phyloP scores from a whole-genome alignment of 108 stramenopile genomes.

The Nannochloropsis salina region DNA sequence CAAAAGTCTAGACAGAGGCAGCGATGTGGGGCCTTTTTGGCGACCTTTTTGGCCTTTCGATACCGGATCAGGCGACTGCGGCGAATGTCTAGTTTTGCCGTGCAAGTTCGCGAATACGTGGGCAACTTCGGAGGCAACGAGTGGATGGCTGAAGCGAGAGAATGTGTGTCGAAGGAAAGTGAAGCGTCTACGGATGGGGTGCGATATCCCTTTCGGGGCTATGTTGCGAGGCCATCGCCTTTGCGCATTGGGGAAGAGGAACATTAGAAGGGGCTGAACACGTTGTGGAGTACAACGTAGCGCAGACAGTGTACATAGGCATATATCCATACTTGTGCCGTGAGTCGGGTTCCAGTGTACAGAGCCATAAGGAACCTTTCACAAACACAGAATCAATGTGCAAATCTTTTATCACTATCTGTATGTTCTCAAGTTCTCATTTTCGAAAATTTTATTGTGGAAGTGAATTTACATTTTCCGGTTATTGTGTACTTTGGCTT shows the following conservation, averaged over 20 bases:
- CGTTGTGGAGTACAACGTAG: background rate
- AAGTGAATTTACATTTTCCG: too few relatives aligned
- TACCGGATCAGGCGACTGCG: background rate
- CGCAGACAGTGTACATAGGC: background rate
- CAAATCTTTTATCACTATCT: too few relatives aligned
- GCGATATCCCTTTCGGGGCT: slow-evolving; percentile 10
- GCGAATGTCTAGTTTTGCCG: background rate
- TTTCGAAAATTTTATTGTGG: too few relatives aligned
- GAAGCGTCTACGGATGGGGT: background rate
- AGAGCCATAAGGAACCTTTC: too few relatives aligned
- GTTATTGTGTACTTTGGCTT: too few relatives aligned
- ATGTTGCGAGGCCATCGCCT: background rate
- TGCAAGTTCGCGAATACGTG: too few relatives aligned
- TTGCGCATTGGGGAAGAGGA: background rate
- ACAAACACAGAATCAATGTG: too few relatives aligned
- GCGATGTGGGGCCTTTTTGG: background rate
- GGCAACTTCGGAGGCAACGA: too few relatives aligned
- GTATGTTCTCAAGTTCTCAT: too few relatives aligned
- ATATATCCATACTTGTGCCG: too few relatives aligned
- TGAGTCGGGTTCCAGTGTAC: too few relatives aligned
- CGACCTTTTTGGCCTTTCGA: background rate
- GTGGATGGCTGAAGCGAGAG: background rate
- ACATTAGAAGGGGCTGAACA: background rate
- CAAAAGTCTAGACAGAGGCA: background rate
- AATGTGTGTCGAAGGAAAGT: background rate